Percentiles rank a stretch among this genome's conserved stretches.
Conservation (phyloP, 352 stramenopile genomes). For the Pythium guiyangense region DNA sequence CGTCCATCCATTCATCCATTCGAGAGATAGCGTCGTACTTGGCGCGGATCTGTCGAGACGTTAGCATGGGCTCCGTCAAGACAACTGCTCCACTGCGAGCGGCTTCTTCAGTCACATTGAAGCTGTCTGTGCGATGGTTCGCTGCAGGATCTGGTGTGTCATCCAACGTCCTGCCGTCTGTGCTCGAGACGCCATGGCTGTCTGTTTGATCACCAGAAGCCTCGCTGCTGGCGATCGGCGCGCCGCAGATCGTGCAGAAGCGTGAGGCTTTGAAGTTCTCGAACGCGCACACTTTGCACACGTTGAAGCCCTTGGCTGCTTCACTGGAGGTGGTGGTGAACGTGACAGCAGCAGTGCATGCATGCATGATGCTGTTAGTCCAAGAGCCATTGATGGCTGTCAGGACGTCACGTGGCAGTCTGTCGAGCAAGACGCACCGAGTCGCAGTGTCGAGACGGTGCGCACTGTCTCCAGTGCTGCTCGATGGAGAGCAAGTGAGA, state of each 20-base stretch:
- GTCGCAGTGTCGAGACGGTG: slow-evolving; percentile 50
- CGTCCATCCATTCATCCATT: too few relatives aligned
- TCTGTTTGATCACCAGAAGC: neutral
- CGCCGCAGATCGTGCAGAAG: slow-evolving; percentile 45
- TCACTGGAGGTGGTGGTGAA: slow-evolving; percentile 15
- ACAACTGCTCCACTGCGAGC: slow-evolving; percentile 1
- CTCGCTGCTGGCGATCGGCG: slow-evolving; percentile 17
- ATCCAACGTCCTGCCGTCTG: neutral
- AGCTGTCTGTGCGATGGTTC: neutral
- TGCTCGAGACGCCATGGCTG: neutral
- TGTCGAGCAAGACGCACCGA: slow-evolving; percentile 11
- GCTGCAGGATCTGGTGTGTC: too few relatives aligned
- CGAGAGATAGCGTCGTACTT: slow-evolving; percentile 1
- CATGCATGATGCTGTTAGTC: neutral
- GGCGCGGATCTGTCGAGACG: slow-evolving; percentile 30
- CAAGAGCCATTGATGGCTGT: neutral
- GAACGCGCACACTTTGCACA: slow-evolving; percentile 43
- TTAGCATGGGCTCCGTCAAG: neutral
- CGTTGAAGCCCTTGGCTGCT: slow-evolving; percentile 40
- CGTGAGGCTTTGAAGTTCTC: slow-evolving; percentile 53
- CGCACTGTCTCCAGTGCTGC: slow-evolving; percentile 13
- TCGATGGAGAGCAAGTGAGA: neutral
- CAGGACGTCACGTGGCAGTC: neutral
- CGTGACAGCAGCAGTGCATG: neutral
- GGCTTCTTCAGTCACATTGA: neutral